Base-by-base conservation (phyloP, 1,284 basidiomycete species). In the Malassezia psittaci region DNA sequence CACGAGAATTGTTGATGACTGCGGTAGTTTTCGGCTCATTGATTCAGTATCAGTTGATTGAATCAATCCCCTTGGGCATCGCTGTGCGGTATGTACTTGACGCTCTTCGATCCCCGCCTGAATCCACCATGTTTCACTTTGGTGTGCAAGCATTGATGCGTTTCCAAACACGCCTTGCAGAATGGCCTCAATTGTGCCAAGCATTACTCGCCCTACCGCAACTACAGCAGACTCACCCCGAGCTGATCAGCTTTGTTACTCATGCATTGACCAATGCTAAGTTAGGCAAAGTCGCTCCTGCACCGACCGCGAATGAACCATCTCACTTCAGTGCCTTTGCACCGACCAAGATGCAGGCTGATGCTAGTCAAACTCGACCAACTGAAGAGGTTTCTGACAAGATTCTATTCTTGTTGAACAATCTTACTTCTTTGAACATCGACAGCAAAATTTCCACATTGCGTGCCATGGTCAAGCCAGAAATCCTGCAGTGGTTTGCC, bases 381-480 rank as follows among this genome's bases (percentile, higher is more conserved):
- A 82, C 86, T 16, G 89, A 96, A 73, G 87, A 88, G 62, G 78
- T 86, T 19, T 88, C 90, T 19, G 94, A 99, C 80, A 85, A 85
- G 68, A 90, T 99, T 64, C 80, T 98, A 47, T 99, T 99, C 80
- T 90, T 96, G 67, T 85, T 99, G 77, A 99, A 98, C 79, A 96
- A 99, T 68, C 82, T 99, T 50, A 90, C 93, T 0, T 87, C 89
- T 3, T 88, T 80, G 76, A 98, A 98, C 75, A 89, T 96, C 63
- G 89, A 91, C 39, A 72, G 81, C 33, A 90, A 37, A 82, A 60
- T 73, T 19, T 55, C 57, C 33, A 64, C 67, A 13, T 66, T 66
- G 4, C 58, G 63, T 37, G 54, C 52, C 5, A 58, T 72, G 40
- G 53, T 74, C 46, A 60, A 57, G n/a, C 55, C 66, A 18, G 66